Conservation (phyloP, 2,329 filamentous ascomycete species). For the Aspergillus uvarum region DNA sequence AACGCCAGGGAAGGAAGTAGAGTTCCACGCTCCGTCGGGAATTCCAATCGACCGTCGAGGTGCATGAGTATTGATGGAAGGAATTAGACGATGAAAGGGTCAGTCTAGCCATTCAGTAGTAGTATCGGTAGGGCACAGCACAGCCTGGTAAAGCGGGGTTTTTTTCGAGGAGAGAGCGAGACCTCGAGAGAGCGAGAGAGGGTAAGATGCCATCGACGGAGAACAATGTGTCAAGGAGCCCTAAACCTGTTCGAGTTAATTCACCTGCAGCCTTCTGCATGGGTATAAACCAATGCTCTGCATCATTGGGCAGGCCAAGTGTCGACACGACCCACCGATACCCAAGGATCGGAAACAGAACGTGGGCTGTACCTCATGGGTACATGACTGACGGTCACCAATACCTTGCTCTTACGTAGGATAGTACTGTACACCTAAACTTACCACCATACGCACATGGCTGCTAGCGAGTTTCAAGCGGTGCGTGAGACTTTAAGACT, state of each 20-base stretch:
- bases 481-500: too few relatives aligned
- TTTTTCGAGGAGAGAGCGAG: too few relatives aligned
- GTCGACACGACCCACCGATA: not conserved
- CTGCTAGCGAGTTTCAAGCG: too few relatives aligned
- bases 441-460: too few relatives aligned
- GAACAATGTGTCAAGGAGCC: not conserved
- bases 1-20: slow-evolving; percentile 6
- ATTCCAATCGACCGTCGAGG: slow-evolving; percentile 7
- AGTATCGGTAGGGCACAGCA: not conserved
- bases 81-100: not conserved
- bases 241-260: not conserved
- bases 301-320: not conserved
- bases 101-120: not conserved
- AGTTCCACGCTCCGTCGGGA: slow-evolving; percentile 9
- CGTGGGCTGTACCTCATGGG: not conserved
- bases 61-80: not conserved
- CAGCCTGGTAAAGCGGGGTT: not conserved
- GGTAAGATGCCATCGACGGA: slow-evolving; percentile 1
- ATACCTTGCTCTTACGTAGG: too few relatives aligned
- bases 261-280: not conserved
- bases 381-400: too few relatives aligned
- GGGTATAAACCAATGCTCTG: not conserved
- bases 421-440: too few relatives aligned
- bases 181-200: not conserved
- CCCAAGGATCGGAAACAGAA: not conserved